Base-by-base conservation (phyloP, 2,329 filamentous ascomycete genomes). In the Aureobasidium sp. region DNA sequence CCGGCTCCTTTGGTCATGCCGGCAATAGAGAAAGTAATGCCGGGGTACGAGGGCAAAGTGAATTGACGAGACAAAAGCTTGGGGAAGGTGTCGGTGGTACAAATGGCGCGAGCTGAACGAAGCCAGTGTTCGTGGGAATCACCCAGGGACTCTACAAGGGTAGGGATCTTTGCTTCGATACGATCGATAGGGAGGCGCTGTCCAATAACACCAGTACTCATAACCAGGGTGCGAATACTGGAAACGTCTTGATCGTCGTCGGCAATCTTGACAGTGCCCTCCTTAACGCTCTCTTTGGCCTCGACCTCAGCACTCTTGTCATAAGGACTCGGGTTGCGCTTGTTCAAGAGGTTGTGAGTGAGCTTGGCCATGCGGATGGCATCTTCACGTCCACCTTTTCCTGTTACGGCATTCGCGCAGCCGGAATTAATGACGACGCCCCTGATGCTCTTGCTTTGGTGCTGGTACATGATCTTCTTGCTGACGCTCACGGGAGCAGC, bases 141-240 rank as follows among this genome's bases (percentile, higher is more conserved):
- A 56, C 88, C 89, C 27, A 96, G 82, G 63, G 83, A 84, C 64
- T 82, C 78, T 71, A 90, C 84, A 5, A 90, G 91, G 9, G 84
- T 81, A 2, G 93, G 91, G 61, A 99, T 90, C 63, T 89, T 88
- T 71, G 84, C 80, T 52, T 93, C 78, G 71, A 99, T 99, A 76
- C 95, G 97, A 67, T 89, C 80, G 69, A 97, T 96, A 10, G 94
- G 94, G 27, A 99, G 82, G 87, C 90, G 86, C 76, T 97, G 93
- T 9, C 94, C 94, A 72, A 99, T 99, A 48, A 99, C 94, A 61
- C 94, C 94, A 2, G 94, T 99, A 74, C 91, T 97, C 94, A 99
- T 97, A 65, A 97, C 93, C 52, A 99, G 81, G n/a, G 90, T 94
- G 67, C 80, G 82, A 41, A 82, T 78, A 51, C 23, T 26, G 32